A percentile compares a stretch with the other conserved stretches of the same genome.
These are phyloP conservation scores for Nothopassalora personata DNA, from an alignment of 2,329 filamentous ascomycete species.

Conservation along the genomic window DNA sequence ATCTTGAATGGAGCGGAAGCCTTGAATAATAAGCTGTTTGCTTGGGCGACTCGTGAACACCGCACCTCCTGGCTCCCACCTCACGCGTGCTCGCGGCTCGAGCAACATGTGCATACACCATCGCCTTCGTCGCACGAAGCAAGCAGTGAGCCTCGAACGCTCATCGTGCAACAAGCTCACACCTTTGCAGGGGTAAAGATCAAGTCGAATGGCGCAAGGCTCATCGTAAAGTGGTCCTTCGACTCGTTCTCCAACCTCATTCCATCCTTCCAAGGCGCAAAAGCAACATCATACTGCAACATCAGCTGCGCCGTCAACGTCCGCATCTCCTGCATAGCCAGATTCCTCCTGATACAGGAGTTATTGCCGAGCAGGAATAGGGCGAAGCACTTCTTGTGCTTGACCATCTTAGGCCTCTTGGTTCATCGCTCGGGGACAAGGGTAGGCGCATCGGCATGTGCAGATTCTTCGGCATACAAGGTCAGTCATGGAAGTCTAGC, in stretches of 20 bases:
- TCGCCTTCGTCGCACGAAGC: not conserved
- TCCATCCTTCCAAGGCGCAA: conserved; percentile 35
- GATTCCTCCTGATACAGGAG: conserved; percentile 35
- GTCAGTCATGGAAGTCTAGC: not conserved
- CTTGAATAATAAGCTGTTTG: not conserved
- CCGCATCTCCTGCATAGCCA: conserved; percentile 37
- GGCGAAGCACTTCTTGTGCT: conserved; percentile 32
- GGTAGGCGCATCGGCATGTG: conserved; percentile 25
- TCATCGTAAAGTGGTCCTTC: conserved; percentile 33
- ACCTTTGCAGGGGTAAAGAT: conserved; percentile 11
- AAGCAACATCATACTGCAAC: conserved; percentile 31
- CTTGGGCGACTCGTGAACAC: not conserved
- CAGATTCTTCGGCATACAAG: conserved; percentile 18
- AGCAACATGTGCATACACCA: not conserved
- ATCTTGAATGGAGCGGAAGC: too few species aligned
- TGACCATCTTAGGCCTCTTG: conserved; percentile 31
- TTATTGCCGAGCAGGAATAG: conserved; percentile 34
- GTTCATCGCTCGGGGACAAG: conserved; percentile 38
- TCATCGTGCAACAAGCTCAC: not conserved
- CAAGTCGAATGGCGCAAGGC: conserved; percentile 17
- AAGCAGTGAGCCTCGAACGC: too few species aligned
- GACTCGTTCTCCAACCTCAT: conserved; percentile 25
- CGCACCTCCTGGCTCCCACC: not conserved
- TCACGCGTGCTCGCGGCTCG: not conserved
- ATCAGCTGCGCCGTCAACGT: conserved; percentile 32